A percentile compares a stretch with the other conserved stretches of the same genome.
Evolutionary conservation across 148 eudicot genomes (phyloP).

Genomic region (Camellia sinensis): DNA sequence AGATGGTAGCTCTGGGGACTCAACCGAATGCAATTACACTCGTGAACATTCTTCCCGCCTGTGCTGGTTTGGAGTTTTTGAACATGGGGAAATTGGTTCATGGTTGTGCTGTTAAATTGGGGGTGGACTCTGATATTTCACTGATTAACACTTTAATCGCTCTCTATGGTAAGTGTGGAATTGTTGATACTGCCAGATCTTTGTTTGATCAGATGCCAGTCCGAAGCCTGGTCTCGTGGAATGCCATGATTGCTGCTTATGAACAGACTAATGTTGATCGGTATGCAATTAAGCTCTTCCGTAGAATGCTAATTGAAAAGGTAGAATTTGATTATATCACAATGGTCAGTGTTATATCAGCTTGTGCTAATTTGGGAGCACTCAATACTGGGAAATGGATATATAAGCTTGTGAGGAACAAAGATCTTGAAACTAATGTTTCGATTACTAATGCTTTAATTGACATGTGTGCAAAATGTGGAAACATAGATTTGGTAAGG

Average conservation of each 20-base stretch:
- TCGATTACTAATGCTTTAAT: constrained; percentile 23
- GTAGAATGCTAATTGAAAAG: constrained; percentile 13
- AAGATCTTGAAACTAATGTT: constrained; percentile 29
- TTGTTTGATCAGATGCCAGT: constrained; percentile 24
- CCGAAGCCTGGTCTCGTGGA: constrained; percentile 35
- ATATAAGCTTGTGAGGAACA: constrained; percentile 21
- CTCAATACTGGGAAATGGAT: constrained; percentile 25
- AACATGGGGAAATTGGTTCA: constrained; percentile 22
- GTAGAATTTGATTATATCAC: constrained; percentile 24
- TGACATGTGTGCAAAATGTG: constrained; percentile 30
- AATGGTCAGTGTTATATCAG: constrained; percentile 26
- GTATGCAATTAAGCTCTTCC: constrained; percentile 21
- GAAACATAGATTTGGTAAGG: constrained; percentile 18
- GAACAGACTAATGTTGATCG: constrained; percentile 21
- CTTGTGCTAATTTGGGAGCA: constrained; percentile 24
- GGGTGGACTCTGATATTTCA: constrained; percentile 7
- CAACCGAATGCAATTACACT: constrained; percentile 21
- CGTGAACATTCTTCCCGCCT: constrained; percentile 22
- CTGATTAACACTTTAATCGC: constrained; percentile 13
- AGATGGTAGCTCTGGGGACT: constrained; percentile 22
- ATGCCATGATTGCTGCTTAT: constrained; percentile 31
- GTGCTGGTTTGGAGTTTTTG: constrained; percentile 18
- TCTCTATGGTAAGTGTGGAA: constrained; percentile 25
- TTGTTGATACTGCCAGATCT: constrained; percentile 9
- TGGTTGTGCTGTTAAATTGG: constrained; percentile 14